Conservation (phyloP, 2,329 filamentous ascomycete species). For the Chrysosporium keratinophilum region DNA sequence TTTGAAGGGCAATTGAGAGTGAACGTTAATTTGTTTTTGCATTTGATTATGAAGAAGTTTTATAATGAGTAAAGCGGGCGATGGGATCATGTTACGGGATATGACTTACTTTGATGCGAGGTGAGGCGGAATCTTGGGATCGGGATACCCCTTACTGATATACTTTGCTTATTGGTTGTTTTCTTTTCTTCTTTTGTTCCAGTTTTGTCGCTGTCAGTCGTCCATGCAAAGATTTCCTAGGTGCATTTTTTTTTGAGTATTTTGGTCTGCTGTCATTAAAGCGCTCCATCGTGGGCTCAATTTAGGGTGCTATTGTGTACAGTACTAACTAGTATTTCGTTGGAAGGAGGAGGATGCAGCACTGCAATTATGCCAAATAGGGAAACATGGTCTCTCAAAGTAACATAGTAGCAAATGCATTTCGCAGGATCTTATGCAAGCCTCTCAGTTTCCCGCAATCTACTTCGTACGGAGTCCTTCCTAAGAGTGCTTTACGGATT, state of each 20-base stretch:
- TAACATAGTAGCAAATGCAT: too few species aligned
- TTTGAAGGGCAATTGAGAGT: conserved; percentile 80
- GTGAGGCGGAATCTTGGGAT: neutral
- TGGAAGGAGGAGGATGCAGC: too few species aligned
- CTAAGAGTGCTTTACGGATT: too few species aligned
- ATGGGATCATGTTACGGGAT: conserved; percentile 1
- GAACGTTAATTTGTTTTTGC: conserved; percentile 93
- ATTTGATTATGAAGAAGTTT: conserved; percentile 98
- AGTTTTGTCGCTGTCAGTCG: neutral
- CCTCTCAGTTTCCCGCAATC: too few species aligned
- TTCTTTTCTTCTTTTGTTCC: conserved; percentile 10
- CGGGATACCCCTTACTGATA: conserved; percentile 8
- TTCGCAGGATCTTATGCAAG: too few species aligned
- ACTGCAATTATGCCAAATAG: too few species aligned
- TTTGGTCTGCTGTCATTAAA: too few species aligned
- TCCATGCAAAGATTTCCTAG: neutral
- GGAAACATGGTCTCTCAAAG: too few species aligned
- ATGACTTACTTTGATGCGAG: conserved; percentile 2
- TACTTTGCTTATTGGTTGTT: conserved; percentile 3
- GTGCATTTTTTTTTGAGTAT: neutral
- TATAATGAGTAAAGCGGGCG: conserved; percentile 44
- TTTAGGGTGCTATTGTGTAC: too few species aligned
- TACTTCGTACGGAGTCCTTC: too few species aligned
- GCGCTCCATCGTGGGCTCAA: too few species aligned
- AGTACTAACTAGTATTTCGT: too few species aligned